Conservation (phyloP, 768 basidiomycete genomes). For the Amanita molliuscula region DNA sequence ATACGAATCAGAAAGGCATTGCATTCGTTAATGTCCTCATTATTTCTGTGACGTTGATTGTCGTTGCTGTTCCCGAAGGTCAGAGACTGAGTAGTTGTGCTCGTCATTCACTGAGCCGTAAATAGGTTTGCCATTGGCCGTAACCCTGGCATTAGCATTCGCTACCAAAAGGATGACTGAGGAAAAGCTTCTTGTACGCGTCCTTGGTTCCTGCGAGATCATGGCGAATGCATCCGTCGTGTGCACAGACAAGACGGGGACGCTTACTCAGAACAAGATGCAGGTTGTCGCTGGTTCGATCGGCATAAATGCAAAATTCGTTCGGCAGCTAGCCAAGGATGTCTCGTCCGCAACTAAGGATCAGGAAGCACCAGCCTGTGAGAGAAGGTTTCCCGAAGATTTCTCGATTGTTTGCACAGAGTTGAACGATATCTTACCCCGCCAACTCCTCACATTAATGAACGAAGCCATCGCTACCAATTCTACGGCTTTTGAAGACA, state of each 20-base stretch:
- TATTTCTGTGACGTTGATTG: conserved; percentile 77
- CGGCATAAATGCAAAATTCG: conserved; percentile 93
- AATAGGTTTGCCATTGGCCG: conserved; percentile 84
- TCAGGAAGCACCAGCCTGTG: conserved; percentile 19
- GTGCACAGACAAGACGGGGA: conserved; percentile 95
- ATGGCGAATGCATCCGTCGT: conserved; percentile 98
- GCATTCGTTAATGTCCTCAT: conserved; percentile 90
- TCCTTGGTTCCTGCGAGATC: conserved; percentile 94
- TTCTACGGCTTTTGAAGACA: conserved; percentile 90
- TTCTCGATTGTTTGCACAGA: conserved; percentile 79
- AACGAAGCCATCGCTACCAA: conserved; percentile 86
- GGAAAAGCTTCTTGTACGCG: conserved; percentile 90
- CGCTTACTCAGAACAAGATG: conserved; percentile 93
- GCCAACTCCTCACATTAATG: conserved; percentile 52
- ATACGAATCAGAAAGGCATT: conserved; percentile 75
- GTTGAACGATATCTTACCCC: conserved; percentile 54
- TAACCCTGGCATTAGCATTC: conserved; percentile 92
- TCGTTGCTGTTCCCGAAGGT: conserved; percentile 41
- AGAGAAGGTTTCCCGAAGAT: conserved; percentile 49
- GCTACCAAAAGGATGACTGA: conserved; percentile 98
- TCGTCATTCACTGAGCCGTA: conserved; percentile 3
- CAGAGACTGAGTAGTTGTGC: not conserved
- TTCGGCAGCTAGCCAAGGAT: conserved; percentile 66
- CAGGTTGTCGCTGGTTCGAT: conserved; percentile 92
- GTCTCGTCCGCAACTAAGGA: conserved; percentile 50